Evolutionary conservation across 176 grass and related monocot genomes (phyloP).

Genomic region (Eleusine indica): DNA sequence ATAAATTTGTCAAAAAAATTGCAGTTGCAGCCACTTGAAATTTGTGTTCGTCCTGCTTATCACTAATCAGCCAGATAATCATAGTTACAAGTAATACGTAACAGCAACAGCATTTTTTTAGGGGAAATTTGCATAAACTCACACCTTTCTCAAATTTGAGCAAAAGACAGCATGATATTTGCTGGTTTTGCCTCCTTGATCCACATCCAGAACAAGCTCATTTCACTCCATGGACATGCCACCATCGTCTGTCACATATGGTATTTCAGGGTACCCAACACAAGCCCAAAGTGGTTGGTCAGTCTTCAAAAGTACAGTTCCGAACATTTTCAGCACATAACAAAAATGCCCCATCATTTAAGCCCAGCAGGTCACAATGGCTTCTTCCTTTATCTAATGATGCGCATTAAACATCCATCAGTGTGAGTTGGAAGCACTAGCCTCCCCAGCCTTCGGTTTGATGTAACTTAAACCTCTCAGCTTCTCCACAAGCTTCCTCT

Average conservation of each 20-base stretch:
- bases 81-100: no score
- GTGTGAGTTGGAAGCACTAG: not conserved
- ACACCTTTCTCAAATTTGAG: no score
- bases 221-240: not conserved
- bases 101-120: no score
- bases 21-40: not conserved
- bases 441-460: slow-evolving; percentile 26
- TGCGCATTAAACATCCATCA: slow-evolving; percentile 11
- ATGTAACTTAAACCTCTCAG: slow-evolving; percentile 74
- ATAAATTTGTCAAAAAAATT: not conserved
- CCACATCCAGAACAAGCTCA: not conserved
- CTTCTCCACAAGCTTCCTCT: slow-evolving; percentile 82
- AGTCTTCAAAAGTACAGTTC: not conserved
- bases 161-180: no score
- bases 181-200: no score
- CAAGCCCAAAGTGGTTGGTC: not conserved
- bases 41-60: not conserved
- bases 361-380: not conserved
- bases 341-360: not conserved
- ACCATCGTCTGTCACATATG: not conserved
- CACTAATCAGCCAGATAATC: no score
- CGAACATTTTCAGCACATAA: not conserved
- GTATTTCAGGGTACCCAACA: not conserved
- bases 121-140: no score
- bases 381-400: not conserved